Percentiles rank a stretch among this genome's conserved stretches.
Conservation (phyloP, 2,329 filamentous ascomycete species). For the Neofusicoccum ribis region DNA sequence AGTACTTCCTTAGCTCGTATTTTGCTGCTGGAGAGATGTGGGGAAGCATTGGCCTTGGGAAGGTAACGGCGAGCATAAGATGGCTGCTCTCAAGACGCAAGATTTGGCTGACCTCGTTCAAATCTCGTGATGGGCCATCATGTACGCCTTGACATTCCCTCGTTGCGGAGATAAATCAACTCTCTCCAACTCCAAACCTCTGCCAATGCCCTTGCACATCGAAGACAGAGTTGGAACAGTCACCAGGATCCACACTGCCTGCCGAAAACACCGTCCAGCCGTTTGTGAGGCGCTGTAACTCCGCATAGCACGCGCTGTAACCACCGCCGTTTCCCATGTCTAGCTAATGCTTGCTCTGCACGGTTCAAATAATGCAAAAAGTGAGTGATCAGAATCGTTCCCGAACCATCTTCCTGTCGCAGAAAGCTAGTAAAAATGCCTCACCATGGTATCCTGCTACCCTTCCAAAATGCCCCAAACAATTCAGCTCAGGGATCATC, state of each 20-base stretch:
- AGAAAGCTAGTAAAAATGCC: constrained; percentile 12
- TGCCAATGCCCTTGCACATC: neutral
- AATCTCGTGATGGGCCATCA: neutral
- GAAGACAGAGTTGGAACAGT: neutral
- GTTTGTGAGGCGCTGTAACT: neutral
- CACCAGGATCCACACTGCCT: neutral
- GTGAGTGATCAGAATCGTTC: neutral
- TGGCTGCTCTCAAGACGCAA: too few species aligned
- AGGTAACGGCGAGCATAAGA: neutral
- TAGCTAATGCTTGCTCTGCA: neutral
- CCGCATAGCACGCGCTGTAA: neutral
- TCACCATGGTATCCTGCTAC: neutral
- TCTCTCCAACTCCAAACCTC: too few species aligned
- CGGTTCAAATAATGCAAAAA: neutral
- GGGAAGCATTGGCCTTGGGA: neutral
- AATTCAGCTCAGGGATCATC: neutral
- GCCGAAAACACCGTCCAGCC: neutral
- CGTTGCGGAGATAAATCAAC: too few species aligned
- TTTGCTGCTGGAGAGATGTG: neutral
- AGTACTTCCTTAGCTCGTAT: neutral
- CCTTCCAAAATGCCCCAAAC: neutral
- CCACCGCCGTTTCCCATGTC: neutral
- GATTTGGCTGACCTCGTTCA: neutral
- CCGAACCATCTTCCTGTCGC: neutral
- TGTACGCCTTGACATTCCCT: too few species aligned